Evolutionary conservation across 768 basidiomycete species (phyloP), one percentile per base, ranked within the genome.

Genomic region (Mycena latifolia): DNA sequence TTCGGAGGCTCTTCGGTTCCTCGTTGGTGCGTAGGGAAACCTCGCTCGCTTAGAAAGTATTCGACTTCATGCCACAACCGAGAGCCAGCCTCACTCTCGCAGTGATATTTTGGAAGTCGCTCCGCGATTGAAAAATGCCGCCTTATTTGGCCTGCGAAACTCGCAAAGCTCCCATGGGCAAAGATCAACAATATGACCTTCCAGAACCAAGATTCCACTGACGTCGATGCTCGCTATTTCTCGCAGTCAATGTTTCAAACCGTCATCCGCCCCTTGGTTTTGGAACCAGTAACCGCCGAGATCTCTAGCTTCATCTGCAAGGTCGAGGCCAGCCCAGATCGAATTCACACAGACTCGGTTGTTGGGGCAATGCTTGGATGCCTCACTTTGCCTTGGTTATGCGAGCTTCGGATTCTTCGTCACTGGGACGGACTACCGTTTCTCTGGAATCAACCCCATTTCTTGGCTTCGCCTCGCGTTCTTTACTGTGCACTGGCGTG

Each of bases 81-180:
- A 48, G 20, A 24, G 10, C n/a, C 12, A 28, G 10, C 31, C 28
- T 18, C 24, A 5, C 12, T 28, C 33, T 24, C 17, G 33, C 2
- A 8, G 15, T 18, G 50, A 53, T 27, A 14, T 55, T 9, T 65
- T 61, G 24, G 54, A 22, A 43, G 22, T 29, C 10, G 65, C 65
- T 5, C 65, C 65, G 0, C 35, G 59, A 29, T 45, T 66, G 25
- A 25, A 2, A 10, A 20, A 27, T 4, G 15, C 61, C 20, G 6
- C n/a, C 10, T 6, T 66, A 2, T 18, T n/a, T 43, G 53, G 46
- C n/a, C 59, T 5, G 1, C 8, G 7, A 20, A 18, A 3, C 10
- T 29, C 2, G 53, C 46, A 2, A 35, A 24, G 1, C 29, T 66
- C 24, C 59, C 65, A 11, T 55, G 50, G 53, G 33, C 15, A 11